A percentile compares a stretch with the other conserved stretches of the same genome.
phyloP scores from a whole-genome alignment of 331 rosid genomes.

The Malus hybrid region DNA sequence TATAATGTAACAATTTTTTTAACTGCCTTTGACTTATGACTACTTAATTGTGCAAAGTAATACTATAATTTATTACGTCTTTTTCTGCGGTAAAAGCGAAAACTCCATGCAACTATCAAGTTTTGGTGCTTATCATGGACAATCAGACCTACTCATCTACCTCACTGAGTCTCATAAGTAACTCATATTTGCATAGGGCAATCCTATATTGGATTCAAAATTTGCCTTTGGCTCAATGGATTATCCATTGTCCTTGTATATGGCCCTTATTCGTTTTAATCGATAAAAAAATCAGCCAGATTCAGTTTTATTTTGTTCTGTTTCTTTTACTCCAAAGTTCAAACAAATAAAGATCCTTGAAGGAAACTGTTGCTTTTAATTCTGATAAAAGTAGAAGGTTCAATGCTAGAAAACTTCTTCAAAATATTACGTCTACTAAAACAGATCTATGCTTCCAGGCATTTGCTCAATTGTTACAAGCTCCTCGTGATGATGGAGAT shows the following conservation, averaged over 20 bases:
- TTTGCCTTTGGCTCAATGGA: not conserved
- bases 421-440: not conserved
- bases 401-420: not conserved
- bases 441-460: conserved; percentile 44
- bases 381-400: not conserved
- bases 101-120: not conserved
- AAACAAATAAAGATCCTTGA: not conserved
- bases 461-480: conserved; percentile 79
- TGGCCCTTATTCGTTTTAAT: too few relatives aligned
- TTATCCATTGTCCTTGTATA: not conserved
- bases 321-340: not conserved
- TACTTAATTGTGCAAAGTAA: not conserved
- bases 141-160: not conserved
- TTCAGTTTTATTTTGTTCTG: not conserved
- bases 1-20: not conserved
- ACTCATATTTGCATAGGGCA: not conserved
- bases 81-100: not conserved
- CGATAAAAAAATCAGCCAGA: not conserved
- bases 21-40: not conserved
- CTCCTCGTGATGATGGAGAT: conserved; percentile 74
- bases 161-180: not conserved
- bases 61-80: not conserved
- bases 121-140: not conserved
- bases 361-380: not conserved
- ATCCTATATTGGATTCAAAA: too few relatives aligned